Conservation (phyloP, 257 asterid species). For the Solanum chiquidenum region DNA sequence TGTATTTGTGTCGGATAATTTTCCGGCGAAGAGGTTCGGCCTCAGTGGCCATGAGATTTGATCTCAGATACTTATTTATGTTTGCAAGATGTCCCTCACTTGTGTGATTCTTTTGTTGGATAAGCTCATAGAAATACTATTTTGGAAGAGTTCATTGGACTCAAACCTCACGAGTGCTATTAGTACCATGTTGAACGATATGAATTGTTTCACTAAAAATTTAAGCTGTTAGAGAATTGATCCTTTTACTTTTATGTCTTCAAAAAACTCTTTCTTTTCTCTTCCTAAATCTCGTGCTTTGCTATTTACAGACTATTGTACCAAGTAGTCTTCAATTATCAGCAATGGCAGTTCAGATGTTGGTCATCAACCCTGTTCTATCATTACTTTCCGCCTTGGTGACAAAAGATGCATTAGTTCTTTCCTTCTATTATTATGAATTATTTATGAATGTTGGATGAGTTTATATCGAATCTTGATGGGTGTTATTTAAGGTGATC, state of each 20-base stretch:
- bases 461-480: neutral
- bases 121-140: neutral
- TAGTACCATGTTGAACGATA: neutral
- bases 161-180: neutral
- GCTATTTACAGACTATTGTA: slow-evolving; percentile 43
- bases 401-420: slow-evolving; percentile 11
- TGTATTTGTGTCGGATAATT: neutral
- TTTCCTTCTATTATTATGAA: neutral
- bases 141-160: neutral
- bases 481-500: slow-evolving; percentile 42
- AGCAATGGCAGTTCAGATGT: slow-evolving; percentile 82
- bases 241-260: neutral
- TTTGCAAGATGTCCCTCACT: neutral
- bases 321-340: slow-evolving; percentile 68
- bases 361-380: slow-evolving; percentile 60
- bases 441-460: neutral
- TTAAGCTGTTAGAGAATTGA: neutral
- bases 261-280: neutral
- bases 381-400: slow-evolving; percentile 71
- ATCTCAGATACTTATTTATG: neutral
- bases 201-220: neutral
- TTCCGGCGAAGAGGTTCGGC: too few relatives aligned
- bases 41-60: neutral
- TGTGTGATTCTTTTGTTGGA: neutral
- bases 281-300: neutral